Base-by-base conservation (phyloP, 2,329 filamentous ascomycete genomes). In the Aspergillus pseudoviridinutans region DNA sequence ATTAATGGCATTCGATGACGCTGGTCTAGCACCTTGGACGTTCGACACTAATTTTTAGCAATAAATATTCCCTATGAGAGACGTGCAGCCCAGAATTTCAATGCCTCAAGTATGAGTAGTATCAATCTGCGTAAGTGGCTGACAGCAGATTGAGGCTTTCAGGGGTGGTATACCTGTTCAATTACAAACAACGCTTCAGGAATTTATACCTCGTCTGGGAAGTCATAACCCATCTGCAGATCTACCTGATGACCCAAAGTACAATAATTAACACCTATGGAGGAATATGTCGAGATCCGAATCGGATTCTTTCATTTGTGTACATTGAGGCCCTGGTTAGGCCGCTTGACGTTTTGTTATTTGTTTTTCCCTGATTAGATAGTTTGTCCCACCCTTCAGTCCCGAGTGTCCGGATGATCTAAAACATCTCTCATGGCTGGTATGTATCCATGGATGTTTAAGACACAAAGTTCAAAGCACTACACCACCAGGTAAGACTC, bases 391-490 rank as follows among this genome's bases (percentile, higher is more conserved):
- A 63, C 61, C 58, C 53, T 24, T 41, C 29, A 55, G 58, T 58
- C 60, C 64, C 64, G 59, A 64, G 46, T 60, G 59, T 60, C 59
- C 59, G 61, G 64, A 63, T 64, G 58, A 61, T 63, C 59, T 64
- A 63, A 62, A 63, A 61, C 62, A 57, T 51, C 46, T 51, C 46
- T 60, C 56, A 49, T 47, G 58, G 58, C 5, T 24, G n/a, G 44
- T 8, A 47, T 47, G 58, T 55, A 57, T 56, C 51, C 60, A 28
- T 28, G 44, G 20, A 47, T 47, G 44, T 47, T 47, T 47, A 47
- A 47, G 44, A 47, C 44, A 47, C 22, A 7, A 25, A 25, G 28
- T 10, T 29, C 28, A 5, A 46, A 38, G 32, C 32, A 17, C 32
- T 38, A 17, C 32, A 17, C 14, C 14, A 17, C 32, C 32, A 17